A percentile compares a stretch with the other conserved stretches of the same genome.
Conservation (phyloP, 805 yeast genomes). For the Yarrowia keelungensis region DNA sequence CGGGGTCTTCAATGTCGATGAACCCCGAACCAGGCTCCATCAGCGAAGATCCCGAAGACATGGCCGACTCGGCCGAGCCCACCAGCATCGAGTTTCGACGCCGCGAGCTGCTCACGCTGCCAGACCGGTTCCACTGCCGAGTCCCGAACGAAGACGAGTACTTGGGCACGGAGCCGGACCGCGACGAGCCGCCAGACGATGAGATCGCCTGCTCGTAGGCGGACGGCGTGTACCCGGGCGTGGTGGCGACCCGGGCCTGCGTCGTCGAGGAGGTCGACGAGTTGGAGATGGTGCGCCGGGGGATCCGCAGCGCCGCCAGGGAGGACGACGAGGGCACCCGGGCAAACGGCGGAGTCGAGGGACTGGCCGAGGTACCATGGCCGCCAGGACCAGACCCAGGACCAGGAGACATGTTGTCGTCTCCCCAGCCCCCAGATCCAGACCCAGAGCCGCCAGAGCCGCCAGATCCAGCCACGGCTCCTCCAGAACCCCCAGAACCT, state of each 20-base stretch:
- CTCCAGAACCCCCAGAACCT: conserved; percentile 1
- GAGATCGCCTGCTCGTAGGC: conserved; percentile 45
- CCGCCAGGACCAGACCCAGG: not conserved
- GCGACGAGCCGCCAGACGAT: conserved; percentile 43
- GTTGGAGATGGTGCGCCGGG: conserved; percentile 45
- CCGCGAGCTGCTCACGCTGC: conserved; percentile 59
- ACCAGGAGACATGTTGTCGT: conserved; percentile 7
- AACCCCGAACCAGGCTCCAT: conserved; percentile 54
- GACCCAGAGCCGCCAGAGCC: not conserved
- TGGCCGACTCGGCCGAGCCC: conserved; percentile 44
- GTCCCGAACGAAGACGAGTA: conserved; percentile 50
- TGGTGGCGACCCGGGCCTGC: conserved; percentile 19
- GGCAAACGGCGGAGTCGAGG: conserved; percentile 46
- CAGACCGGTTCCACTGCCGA: conserved; percentile 46
- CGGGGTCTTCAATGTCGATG: conserved; percentile 52
- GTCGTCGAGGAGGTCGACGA: conserved; percentile 42
- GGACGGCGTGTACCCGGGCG: conserved; percentile 40
- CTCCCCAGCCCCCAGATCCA: conserved; percentile 1
- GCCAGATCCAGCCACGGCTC: not conserved
- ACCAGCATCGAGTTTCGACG: conserved; percentile 57
- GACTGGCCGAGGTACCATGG: conserved; percentile 42
- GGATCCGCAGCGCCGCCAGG: conserved; percentile 52
- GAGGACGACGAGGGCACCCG: conserved; percentile 58
- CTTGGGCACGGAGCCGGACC: conserved; percentile 47
- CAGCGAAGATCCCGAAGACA: conserved; percentile 43